Evolutionary conservation across 257 asterid species (phyloP), one percentile per base, ranked within the genome.

Genomic region (Dorcoceras hygrometricum): DNA sequence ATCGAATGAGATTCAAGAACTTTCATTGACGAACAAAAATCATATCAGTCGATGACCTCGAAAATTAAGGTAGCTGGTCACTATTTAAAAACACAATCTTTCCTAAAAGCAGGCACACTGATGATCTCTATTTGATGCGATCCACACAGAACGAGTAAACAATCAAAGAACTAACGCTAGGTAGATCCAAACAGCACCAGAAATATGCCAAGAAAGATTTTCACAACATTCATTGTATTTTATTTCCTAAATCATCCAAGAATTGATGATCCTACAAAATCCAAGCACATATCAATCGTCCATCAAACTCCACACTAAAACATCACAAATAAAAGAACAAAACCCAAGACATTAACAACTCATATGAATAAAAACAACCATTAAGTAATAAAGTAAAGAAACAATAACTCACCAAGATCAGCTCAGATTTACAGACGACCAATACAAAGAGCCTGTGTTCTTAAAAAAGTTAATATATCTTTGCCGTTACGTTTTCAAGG

Each of bases 361-460:
- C 72, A 70, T 9, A 72, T 65, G 72, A 72, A 51, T 10, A 6
- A 23, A 5, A 62, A 26, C 53, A 24, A 62, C 59, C 50, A 46
- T 16, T 77, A 67, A 16, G n/a, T n/a, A n/a, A 48, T 59, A 70
- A 34, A 22, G 53, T 27, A 19, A 58, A 71, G 26, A 23, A 43
- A 59, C 14, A 55, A 66, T 3, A 70, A 78, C 79, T 75, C 76
- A 77, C 88, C 86, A 32, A 59, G 61, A 77, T 57, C 61, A 67
- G 80, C 66, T 76, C 63, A 25, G 74, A 59, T 76, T 70, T 59
- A 57, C 71, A 69, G 20, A 75, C n/a, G 18, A 65, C 68, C 67
- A 50, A 58, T 19, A 66, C 58, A 58, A 53, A 58, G 50, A 7
- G 20, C 3, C 14, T 25, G 14, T 12, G 18, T 11, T 54, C 23